phyloP scores from a whole-genome alignment of 495 filamentous ascomycete genomes.

The Aspergillus hancockii region DNA sequence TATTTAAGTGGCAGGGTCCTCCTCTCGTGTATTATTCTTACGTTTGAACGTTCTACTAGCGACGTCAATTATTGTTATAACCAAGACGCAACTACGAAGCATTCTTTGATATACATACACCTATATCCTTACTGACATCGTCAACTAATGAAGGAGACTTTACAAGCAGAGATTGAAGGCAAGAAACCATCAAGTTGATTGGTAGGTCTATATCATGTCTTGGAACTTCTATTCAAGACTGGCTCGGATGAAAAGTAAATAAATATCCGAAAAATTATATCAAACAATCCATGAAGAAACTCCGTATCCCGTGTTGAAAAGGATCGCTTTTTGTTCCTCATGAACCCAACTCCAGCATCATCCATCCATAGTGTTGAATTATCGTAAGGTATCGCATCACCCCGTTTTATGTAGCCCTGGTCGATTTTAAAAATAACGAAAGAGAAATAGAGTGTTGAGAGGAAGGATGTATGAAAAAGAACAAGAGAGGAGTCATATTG shows the following conservation, averaged over 20 bases:
- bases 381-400: constrained; percentile 14
- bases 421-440: not conserved
- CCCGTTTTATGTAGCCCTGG: constrained; percentile 6
- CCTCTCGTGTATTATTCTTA: not conserved
- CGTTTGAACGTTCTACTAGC: not conserved
- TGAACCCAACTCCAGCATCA: constrained; percentile 29
- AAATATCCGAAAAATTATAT: constrained; percentile 17
- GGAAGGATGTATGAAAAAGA: not conserved
- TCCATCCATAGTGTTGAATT: constrained; percentile 30
- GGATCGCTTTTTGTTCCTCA: constrained; percentile 25
- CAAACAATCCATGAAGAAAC: constrained; percentile 18
- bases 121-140: not conserved
- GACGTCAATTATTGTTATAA: not conserved
- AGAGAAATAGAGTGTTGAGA: not conserved
- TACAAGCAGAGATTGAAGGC: not conserved
- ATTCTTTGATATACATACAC: not conserved
- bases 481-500: not conserved
- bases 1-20: constrained; percentile 1
- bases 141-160: not conserved
- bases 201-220: not conserved
- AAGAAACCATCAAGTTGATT: not conserved
- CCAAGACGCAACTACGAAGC: not conserved
- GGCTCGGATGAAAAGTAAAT: constrained; percentile 4
- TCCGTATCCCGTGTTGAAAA: constrained; percentile 36
- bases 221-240: constrained; percentile 4